Base-by-base conservation (phyloP, 164 flowering plant genomes). In the Aristolochia californica region DNA sequence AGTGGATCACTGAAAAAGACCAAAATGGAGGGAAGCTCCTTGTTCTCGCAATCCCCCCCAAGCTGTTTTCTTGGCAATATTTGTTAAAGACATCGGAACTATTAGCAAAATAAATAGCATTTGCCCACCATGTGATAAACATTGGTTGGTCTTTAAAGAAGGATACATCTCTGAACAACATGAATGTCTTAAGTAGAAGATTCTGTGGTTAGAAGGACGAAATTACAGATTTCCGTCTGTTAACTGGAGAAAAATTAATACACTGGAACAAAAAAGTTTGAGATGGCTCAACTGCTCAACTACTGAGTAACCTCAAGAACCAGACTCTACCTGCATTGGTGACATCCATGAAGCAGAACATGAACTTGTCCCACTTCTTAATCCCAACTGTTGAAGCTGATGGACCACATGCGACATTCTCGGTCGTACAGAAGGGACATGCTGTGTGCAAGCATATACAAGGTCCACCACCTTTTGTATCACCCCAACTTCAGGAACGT, bases 351-450 rank as follows among this genome's bases (percentile, higher is more conserved):
- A 53, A 44, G 47, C 26, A 16, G 55, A 22, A 28, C 55, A 34
- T 45, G 70, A 57, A 56, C 59, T 62, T 10, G 53, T 28, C 4
- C 56, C 65, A 52, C 65, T 65, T 59, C 43, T 70, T 26, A 63
- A 45, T 54, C 64, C 80, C 65, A 91, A 59, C 65, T 80, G 96
- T 61, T 84, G 95, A 60, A 91, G 81, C 79, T 91, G 98, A 75
- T 91, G 98, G 51, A 91, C 90, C 34, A 91, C 93, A 70, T 88
- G 94, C 1, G 95, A 90, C 98, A 91, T 91, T 58, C 95, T 78
- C 2, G 98, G 98, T 8, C 93, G 81, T 80, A 88, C 83, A 0
- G 98, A 91, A 9, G 96, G 98, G 18, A 91, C 95, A 68, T 84
- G 85, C 67, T 85, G 96, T 2, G 96, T 91, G 73, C 98, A 91